Evolutionary conservation across 1,284 basidiomycete genomes (phyloP), one percentile per base, ranked within the genome.

Genomic region (Tremellales sp.): DNA sequence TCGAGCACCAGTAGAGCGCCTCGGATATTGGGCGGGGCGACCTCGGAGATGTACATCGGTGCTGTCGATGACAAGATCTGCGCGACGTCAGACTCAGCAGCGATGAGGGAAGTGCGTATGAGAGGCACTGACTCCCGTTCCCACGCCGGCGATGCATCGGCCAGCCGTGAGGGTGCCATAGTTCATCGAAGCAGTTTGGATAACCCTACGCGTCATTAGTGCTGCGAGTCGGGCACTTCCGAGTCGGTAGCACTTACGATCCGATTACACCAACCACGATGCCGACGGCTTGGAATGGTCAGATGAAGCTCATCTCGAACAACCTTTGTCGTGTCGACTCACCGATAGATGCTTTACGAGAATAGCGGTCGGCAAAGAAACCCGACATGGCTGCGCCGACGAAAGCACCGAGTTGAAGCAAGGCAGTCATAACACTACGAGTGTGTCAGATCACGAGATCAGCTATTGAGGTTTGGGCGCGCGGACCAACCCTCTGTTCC

Each of bases 1-100:
- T 88, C 85, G 12, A 89, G 77, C 2, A 83, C 84, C 36, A 89
- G 84, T 37, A 89, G 75, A 62, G 83, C 83, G 5, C 86, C 87
- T 51, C 87, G 81, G 11, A 88, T 82, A 29, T 64, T 60, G 6
- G 5, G 6, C 1, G 62, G 58, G 0, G 60, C 50, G 24, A 64
- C 54, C 41, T 74, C 72, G 4, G 70, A 60, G 31, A 74, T 67
- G 53, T 71, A 74, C 24, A 72, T 58, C 23, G 76, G 76, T 12
- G 74, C 66, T 2, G 49, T 68, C 54, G 33, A 66, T 54, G 54
- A 73, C 46, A 58, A 66, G 50, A 65, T 46, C 22, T n/a, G n/a
- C n/a, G n/a, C 57, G 12, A 24, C 8, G 21, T 37, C 33, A 46
- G 45, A 10, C 7, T n/a, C n/a, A n/a, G n/a, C n/a, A n/a, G n/a